Percentiles rank a stretch among this genome's conserved stretches.
Evolutionary conservation across 176 grass and related monocot species (phyloP).

Genomic region (Aegilops longissima): DNA sequence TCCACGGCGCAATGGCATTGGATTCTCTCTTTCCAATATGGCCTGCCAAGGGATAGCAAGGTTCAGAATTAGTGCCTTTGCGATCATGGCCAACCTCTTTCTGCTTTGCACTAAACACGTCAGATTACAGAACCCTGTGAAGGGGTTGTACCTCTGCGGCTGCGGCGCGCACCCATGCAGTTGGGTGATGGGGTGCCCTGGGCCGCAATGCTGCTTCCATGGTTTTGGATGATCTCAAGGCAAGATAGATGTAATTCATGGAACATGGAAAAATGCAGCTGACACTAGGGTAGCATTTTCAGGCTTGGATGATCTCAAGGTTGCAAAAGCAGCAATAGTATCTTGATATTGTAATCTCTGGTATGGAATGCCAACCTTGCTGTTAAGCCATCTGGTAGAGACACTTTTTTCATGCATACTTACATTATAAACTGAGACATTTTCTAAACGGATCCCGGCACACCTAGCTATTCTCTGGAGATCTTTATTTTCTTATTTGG

Average conservation of each 20-base stretch:
- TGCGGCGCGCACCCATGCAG: conserved; percentile 83
- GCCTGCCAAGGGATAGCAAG: conserved; percentile 73
- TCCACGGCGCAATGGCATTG: conserved; percentile 90
- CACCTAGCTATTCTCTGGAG: too few relatives aligned
- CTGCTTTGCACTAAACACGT: conserved; percentile 42
- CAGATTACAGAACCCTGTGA: conserved; percentile 79
- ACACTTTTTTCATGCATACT: neutral
- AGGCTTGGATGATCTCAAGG: neutral
- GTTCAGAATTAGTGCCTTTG: neutral
- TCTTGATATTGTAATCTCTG: neutral
- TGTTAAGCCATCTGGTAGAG: neutral
- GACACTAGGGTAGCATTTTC: neutral
- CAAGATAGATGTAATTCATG: neutral
- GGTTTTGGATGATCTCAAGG: conserved; percentile 63
- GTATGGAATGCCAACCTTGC: neutral
- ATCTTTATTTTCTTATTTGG: too few relatives aligned
- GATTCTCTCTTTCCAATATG: conserved; percentile 91
- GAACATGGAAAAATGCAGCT: neutral
- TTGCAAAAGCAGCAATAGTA: neutral
- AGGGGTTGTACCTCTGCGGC: conserved; percentile 81
- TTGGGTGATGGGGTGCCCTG: conserved; percentile 85
- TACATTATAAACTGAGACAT: neutral
- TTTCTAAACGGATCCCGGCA: neutral
- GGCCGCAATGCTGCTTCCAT: conserved; percentile 78
- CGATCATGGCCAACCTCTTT: conserved; percentile 6